Evolutionary conservation across 495 filamentous ascomycete genomes (phyloP).

Genomic region (Durotheca rogersii): DNA sequence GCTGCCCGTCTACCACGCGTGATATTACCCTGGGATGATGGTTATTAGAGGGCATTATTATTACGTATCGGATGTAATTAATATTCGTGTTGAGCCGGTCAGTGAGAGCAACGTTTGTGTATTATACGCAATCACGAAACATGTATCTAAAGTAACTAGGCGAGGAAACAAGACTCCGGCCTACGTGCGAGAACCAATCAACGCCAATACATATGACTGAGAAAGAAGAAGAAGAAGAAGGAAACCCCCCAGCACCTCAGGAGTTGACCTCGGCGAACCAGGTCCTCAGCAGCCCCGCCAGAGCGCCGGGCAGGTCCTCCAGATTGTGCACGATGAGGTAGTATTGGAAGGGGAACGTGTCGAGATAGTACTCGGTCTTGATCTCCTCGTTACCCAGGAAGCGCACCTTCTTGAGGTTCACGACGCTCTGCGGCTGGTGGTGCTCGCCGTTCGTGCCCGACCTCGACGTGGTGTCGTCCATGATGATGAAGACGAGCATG

Average conservation of each 20-base stretch:
- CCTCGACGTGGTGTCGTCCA: constrained; percentile 66
- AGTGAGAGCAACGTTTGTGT: no score
- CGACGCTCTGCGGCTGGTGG: constrained; percentile 38
- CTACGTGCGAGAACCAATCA: background rate
- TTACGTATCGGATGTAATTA: no score
- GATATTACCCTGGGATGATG: no score
- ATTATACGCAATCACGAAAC: no score
- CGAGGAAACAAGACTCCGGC: no score
- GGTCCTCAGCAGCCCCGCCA: constrained; percentile 85
- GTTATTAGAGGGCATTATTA: no score
- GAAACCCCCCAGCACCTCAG: constrained; percentile 7
- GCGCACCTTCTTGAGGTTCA: constrained; percentile 43
- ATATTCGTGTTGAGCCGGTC: no score
- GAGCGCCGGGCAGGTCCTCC: constrained; percentile 80
- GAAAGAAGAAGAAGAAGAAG: background rate
- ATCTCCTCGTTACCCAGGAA: constrained; percentile 44
- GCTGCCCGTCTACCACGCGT: background rate
- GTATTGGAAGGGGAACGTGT: constrained; percentile 93
- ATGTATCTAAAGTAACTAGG: no score
- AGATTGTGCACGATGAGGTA: constrained; percentile 93
- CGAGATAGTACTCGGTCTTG: constrained; percentile 83
- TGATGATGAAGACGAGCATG: constrained; percentile 97
- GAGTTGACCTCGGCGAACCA: constrained; percentile 90
- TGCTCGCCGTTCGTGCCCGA: constrained; percentile 20
- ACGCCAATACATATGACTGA: constrained; percentile 1